These are phyloP conservation scores for Melanomma pulvis-pyrius DNA, from an alignment of 495 filamentous ascomycete species.

Conservation along the genomic window DNA sequence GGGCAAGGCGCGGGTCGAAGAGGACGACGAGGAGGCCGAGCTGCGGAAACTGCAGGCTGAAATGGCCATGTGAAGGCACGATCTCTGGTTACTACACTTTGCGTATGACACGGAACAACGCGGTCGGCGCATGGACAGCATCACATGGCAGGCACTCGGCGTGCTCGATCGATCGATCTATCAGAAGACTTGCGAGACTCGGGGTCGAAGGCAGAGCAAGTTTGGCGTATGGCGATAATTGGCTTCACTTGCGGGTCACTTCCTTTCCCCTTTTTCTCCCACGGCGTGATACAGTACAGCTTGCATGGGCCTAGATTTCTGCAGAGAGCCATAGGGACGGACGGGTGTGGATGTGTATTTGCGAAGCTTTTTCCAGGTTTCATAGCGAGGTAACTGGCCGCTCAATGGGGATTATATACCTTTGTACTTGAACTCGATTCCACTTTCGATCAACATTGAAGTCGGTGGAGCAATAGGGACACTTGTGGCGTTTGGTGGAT, in stretches of 20 bases:
- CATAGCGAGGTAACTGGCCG: not conserved
- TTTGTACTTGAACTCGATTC: constrained; percentile 1
- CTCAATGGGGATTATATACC: not conserved
- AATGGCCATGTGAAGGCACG: constrained; percentile 91
- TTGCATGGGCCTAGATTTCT: not conserved
- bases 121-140: not conserved
- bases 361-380: not conserved
- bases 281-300: not conserved
- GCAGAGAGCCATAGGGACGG: not conserved
- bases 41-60: constrained; percentile 91
- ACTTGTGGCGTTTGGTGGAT: too few relatives aligned
- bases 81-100: constrained; percentile 32
- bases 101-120: too few relatives aligned
- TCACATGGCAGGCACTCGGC: not conserved
- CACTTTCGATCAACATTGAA: too few relatives aligned
- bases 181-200: not conserved
- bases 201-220: not conserved
- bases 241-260: not conserved
- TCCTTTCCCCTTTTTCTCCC: not conserved
- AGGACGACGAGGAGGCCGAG: constrained; percentile 96
- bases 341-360: not conserved
- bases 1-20: constrained; percentile 59
- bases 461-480: too few relatives aligned
- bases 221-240: constrained; percentile 1
- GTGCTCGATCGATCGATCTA: not conserved